phyloP scores from a whole-genome alignment of 2,329 filamentous ascomycete species.

The Biscogniauxia mediterranea region DNA sequence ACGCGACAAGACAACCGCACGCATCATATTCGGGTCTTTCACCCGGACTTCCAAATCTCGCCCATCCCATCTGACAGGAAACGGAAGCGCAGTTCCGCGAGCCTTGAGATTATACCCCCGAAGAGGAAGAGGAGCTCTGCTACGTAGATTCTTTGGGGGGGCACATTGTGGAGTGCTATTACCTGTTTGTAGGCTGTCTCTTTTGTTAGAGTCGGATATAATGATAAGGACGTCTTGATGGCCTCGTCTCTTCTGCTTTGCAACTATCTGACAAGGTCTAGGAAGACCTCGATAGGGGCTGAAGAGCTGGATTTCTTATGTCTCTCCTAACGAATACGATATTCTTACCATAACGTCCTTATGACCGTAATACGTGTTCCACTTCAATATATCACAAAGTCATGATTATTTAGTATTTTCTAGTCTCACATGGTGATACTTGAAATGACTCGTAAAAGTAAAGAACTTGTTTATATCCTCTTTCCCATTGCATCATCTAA shows the following conservation, averaged over 20 bases:
- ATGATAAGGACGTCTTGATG: not conserved
- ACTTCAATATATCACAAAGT: not conserved
- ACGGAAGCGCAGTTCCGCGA: not conserved
- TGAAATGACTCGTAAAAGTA: too few relatives aligned
- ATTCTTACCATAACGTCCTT: not conserved
- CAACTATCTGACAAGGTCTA: not conserved
- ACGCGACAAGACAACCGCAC: constrained; percentile 13
- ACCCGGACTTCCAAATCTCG: not conserved
- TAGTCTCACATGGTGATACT: too few relatives aligned
- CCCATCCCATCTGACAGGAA: too few relatives aligned
- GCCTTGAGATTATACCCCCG: not conserved
- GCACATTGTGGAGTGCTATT: not conserved
- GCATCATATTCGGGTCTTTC: constrained; percentile 2
- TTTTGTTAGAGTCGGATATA: not conserved
- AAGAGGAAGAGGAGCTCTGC: not conserved
- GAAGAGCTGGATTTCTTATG: not conserved
- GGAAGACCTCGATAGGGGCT: not conserved
- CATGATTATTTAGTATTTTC: not conserved
- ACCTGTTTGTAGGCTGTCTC: not conserved
- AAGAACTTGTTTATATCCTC: too few relatives aligned
- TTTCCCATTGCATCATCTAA: too few relatives aligned
- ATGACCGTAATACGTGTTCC: not conserved
- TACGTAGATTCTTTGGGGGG: not conserved
- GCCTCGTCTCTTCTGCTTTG: not conserved
- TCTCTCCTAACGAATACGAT: not conserved